These are phyloP conservation scores for Zychaea mexicana DNA, from an alignment of 371 early-diverging fungal species.

Conservation along the genomic window DNA sequence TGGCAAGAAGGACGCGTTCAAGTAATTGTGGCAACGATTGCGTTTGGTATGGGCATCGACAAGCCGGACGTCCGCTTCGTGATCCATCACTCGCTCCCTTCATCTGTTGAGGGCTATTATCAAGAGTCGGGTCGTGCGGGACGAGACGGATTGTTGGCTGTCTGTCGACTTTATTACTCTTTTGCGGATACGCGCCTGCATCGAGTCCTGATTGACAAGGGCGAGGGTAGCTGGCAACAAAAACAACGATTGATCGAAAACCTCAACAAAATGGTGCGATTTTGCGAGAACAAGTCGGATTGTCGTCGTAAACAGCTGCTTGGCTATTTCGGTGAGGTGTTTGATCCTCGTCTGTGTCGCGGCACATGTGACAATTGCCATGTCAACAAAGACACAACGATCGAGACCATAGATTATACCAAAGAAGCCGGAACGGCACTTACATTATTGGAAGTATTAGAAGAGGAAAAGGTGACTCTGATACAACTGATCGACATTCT, in stretches of 20 bases:
- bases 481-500: conserved; percentile 79
- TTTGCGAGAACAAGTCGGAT: conserved; percentile 93
- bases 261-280: conserved; percentile 88
- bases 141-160: conserved; percentile 90
- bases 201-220: conserved; percentile 76
- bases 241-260: conserved; percentile 89
- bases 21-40: conserved; percentile 52
- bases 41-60: conserved; percentile 96
- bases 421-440: conserved; percentile 58
- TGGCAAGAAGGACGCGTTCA: conserved; percentile 86
- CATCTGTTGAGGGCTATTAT: conserved; percentile 98
- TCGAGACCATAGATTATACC: conserved; percentile 15
- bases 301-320: conserved; percentile 95
- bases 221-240: conserved; percentile 80
- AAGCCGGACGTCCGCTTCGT: conserved; percentile 99
- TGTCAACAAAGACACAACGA: conserved; percentile 19
- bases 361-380: conserved; percentile 96
- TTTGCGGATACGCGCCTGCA: conserved; percentile 80
- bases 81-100: conserved; percentile 95
- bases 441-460: conserved; percentile 45
- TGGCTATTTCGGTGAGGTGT: conserved; percentile 95
- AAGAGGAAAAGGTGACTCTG: conserved; percentile 68
- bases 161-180: conserved; percentile 90
- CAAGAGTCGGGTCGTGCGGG: conserved; percentile 99
- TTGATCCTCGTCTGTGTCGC: conserved; percentile 71